Percentiles rank a stretch among this genome's conserved stretches.
Conservation (phyloP, 129 eudicot species). For the Kitagawia praeruptora region DNA sequence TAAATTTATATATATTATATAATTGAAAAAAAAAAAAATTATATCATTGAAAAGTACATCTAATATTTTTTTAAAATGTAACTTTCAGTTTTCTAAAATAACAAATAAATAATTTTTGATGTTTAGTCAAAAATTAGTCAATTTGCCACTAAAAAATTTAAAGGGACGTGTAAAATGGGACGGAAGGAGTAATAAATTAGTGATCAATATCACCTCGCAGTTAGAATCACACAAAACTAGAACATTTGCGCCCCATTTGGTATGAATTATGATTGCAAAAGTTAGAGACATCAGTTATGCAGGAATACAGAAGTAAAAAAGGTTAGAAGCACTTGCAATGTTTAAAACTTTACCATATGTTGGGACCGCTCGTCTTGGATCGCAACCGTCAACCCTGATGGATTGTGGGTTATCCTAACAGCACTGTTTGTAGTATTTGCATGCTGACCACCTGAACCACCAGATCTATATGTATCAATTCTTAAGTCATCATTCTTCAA, state of each 20-base stretch:
- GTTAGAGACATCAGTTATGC: not conserved
- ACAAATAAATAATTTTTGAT: too few species aligned
- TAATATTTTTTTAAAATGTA: too few species aligned
- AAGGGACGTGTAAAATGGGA: too few species aligned
- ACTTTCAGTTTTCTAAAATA: too few species aligned
- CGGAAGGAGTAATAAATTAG: not conserved
- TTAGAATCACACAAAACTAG: not conserved
- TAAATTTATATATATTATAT: too few species aligned
- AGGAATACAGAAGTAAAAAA: not conserved
- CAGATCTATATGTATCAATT: constrained; percentile 90
- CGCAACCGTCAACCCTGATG: constrained; percentile 73
- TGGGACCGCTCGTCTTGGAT: constrained; percentile 98
- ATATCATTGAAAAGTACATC: too few species aligned
- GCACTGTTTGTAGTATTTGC: constrained; percentile 98
- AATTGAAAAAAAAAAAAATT: too few species aligned
- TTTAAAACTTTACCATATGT: constrained; percentile 46
- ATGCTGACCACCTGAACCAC: constrained; percentile 98
- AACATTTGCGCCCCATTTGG: not conserved
- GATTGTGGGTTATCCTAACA: constrained; percentile 81
- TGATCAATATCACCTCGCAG: not conserved
- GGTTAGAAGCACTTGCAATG: not conserved
- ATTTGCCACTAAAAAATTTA: too few species aligned
- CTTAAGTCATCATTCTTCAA: constrained; percentile 78
- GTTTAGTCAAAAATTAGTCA: too few species aligned
- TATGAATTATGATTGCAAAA: not conserved